Evolutionary conservation across 2,329 filamentous ascomycete genomes (phyloP).

Genomic region (Penicillium sp.): DNA sequence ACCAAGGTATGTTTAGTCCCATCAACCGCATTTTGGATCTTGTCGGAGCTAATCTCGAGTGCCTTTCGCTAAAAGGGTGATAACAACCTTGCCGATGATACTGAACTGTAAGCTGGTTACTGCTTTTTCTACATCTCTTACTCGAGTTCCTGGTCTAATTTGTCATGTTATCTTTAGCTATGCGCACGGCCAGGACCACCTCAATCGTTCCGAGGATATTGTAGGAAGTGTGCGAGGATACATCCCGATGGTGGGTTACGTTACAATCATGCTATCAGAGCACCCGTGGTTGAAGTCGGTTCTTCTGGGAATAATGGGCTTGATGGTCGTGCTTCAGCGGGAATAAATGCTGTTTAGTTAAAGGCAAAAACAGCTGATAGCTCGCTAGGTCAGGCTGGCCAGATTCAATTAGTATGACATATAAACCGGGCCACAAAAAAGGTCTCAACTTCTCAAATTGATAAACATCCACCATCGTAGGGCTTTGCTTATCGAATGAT

Average conservation of each 20-base stretch:
- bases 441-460: background rate
- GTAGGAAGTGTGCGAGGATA: conserved; percentile 92
- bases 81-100: conserved; percentile 94
- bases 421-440: background rate
- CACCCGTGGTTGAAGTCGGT: conserved; percentile 97
- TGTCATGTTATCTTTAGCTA: conserved; percentile 9
- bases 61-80: conserved; percentile 65
- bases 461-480: background rate
- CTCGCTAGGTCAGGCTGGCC: background rate
- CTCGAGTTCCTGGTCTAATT: background rate
- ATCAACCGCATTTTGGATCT: background rate
- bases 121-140: background rate
- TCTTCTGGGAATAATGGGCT: conserved; percentile 91
- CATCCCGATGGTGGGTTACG: conserved; percentile 93
- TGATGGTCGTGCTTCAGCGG: conserved; percentile 89
- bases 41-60: conserved; percentile 7
- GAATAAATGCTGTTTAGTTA: conserved; percentile 62
- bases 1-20: conserved; percentile 65
- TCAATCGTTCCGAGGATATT: conserved; percentile 81
- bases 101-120: conserved; percentile 60
- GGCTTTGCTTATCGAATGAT: background rate
- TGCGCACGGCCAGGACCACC: conserved; percentile 82
- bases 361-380: conserved; percentile 6
- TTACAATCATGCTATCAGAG: conserved; percentile 93
- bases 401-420: background rate